Conservation (phyloP, 495 filamentous ascomycete genomes). For the Extremus antarcticus region DNA sequence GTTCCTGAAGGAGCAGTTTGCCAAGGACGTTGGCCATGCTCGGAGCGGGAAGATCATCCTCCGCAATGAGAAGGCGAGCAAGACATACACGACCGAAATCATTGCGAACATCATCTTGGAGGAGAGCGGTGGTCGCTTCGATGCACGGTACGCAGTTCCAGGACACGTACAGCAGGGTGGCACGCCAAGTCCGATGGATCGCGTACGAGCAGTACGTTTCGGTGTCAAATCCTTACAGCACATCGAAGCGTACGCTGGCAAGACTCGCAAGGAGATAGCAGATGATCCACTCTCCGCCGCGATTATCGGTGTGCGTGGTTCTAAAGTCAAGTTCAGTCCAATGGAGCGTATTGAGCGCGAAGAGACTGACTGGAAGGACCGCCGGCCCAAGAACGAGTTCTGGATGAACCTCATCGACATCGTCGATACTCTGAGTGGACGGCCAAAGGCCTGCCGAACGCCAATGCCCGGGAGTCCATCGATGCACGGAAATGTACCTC, state of each 20-base stretch:
- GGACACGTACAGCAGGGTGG: conserved; percentile 97
- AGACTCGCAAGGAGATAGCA: conserved; percentile 53
- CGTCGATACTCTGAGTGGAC: conserved; percentile 74
- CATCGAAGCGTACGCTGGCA: conserved; percentile 63
- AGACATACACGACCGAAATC: conserved; percentile 81
- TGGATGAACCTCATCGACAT: conserved; percentile 74
- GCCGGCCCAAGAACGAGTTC: conserved; percentile 73
- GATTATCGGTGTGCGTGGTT: conserved; percentile 89
- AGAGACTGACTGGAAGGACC: conserved; percentile 87
- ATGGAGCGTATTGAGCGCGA: conserved; percentile 67
- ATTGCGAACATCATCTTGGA: conserved; percentile 93
- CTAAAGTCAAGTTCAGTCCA: conserved; percentile 72
- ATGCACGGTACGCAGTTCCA: conserved; percentile 84
- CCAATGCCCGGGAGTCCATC: conserved; percentile 7
- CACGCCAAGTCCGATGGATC: conserved; percentile 89
- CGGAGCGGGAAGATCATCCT: conserved; percentile 90
- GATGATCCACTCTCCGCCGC: conserved; percentile 57
- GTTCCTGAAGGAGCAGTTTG: conserved; percentile 77
- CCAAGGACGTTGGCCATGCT: conserved; percentile 75
- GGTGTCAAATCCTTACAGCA: conserved; percentile 87
- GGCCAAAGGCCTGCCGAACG: conserved; percentile 31
- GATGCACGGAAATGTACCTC: background rate
- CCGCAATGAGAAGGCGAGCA: conserved; percentile 83
- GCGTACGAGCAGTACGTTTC: conserved; percentile 80
- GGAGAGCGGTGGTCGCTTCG: conserved; percentile 84